A percentile compares a stretch with the other conserved stretches of the same genome.
phyloP scores from a whole-genome alignment of 2,329 filamentous ascomycete species.

The Aspergillus piperis region DNA sequence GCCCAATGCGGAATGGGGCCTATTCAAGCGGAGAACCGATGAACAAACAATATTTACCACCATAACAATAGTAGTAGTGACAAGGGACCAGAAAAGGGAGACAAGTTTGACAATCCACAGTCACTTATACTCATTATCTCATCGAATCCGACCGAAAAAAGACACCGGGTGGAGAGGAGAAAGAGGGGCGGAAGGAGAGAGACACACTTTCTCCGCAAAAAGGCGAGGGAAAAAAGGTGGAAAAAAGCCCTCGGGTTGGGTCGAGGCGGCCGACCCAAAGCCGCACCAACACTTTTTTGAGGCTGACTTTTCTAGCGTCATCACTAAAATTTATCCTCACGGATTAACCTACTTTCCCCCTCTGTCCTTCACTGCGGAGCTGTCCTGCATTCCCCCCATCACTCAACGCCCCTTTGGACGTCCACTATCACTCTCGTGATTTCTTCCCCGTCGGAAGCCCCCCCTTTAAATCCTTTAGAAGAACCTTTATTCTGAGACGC shows the following conservation, averaged over 20 bases:
- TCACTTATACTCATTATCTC: neutral
- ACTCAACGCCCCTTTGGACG: constrained; percentile 18
- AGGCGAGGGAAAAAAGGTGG: constrained; percentile 8
- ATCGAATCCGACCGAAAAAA: neutral
- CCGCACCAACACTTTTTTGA: constrained; percentile 34
- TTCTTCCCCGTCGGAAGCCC: constrained; percentile 24
- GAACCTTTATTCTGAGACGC: constrained; percentile 36
- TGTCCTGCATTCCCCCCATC: constrained; percentile 24
- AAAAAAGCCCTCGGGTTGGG: constrained; percentile 26
- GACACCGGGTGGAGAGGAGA: neutral
- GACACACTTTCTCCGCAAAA: constrained; percentile 7
- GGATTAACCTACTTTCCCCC: constrained; percentile 40
- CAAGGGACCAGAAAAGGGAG: neutral
- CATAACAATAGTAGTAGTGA: neutral
- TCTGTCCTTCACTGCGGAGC: constrained; percentile 29
- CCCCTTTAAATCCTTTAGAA: constrained; percentile 22
- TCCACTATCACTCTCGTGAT: constrained; percentile 19
- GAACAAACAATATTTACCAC: neutral
- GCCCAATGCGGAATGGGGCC: neutral
- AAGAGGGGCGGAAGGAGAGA: neutral
- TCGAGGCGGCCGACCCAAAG: constrained; percentile 21
- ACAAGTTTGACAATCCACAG: neutral
- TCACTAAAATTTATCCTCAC: constrained; percentile 46
- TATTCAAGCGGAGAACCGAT: neutral
- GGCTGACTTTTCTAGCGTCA: constrained; percentile 46